Conservation (phyloP, 768 basidiomycete species). For the Psilocybe cyanescens region DNA sequence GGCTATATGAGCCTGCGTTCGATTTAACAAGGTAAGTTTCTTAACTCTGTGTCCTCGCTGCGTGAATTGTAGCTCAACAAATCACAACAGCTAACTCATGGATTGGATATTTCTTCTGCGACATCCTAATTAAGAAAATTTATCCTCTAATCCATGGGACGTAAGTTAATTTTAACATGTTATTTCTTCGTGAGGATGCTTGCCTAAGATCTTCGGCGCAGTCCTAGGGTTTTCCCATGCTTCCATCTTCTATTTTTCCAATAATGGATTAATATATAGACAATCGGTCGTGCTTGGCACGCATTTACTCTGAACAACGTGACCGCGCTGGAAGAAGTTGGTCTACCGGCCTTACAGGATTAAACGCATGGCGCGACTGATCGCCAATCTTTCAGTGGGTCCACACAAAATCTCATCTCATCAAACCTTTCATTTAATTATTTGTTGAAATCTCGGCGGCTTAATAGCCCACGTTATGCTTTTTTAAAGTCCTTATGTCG, state of each 20-base stretch:
- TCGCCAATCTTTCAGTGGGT: slow-evolving; percentile 49
- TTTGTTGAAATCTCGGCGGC: slow-evolving; percentile 51
- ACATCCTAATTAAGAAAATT: slow-evolving; percentile 54
- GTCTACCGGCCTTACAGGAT: slow-evolving; percentile 54
- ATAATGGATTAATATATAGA: slow-evolving; percentile 58
- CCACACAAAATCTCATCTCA: background rate
- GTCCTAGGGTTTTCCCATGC: slow-evolving; percentile 59
- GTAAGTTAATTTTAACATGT: slow-evolving; percentile 32
- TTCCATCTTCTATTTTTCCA: slow-evolving; percentile 58
- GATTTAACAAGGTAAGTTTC: slow-evolving; percentile 51
- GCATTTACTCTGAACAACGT: slow-evolving; percentile 53
- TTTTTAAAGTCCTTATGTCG: slow-evolving; percentile 59
- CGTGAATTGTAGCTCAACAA: background rate
- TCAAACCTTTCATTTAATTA: background rate
- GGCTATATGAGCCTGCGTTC: slow-evolving; percentile 56
- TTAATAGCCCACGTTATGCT: slow-evolving; percentile 58
- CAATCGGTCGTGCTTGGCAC: slow-evolving; percentile 56
- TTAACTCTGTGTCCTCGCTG: background rate
- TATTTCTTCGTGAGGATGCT: background rate
- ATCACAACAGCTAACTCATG: slow-evolving; percentile 52
- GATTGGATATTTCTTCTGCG: slow-evolving; percentile 57
- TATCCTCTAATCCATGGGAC: slow-evolving; percentile 68
- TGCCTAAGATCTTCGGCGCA: slow-evolving; percentile 18
- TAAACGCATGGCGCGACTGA: slow-evolving; percentile 56
- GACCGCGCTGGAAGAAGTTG: slow-evolving; percentile 55